phyloP scores from a whole-genome alignment of 352 stramenopile genomes.

The Phytophthora parvispora region DNA sequence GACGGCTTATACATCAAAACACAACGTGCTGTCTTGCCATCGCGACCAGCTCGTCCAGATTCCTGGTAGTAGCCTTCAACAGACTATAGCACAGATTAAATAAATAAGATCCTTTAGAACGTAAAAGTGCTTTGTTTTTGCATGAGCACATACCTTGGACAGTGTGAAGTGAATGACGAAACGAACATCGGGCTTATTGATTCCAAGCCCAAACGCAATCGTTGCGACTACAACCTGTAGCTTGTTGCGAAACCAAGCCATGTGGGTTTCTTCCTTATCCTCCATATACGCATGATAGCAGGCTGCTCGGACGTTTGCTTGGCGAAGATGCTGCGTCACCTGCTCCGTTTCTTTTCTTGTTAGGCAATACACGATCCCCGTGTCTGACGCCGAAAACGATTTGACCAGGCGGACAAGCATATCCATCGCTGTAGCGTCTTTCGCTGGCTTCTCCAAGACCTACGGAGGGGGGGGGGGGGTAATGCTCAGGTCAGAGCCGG shows the following conservation, averaged over 20 bases:
- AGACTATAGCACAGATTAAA: constrained; percentile 68
- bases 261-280: constrained; percentile 76
- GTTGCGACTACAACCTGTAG: constrained; percentile 94
- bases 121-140: too few species aligned
- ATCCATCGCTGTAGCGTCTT: constrained; percentile 57
- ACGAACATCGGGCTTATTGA: constrained; percentile 95
- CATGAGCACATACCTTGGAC: constrained; percentile 58
- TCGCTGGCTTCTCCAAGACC: constrained; percentile 59
- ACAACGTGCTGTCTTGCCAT: constrained; percentile 92
- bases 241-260: constrained; percentile 59
- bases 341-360: constrained; percentile 94
- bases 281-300: constrained; percentile 93
- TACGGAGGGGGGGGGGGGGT: constrained; percentile 3
- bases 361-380: constrained; percentile 95
- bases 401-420: constrained; percentile 86
- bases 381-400: constrained; percentile 57
- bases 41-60: constrained; percentile 95
- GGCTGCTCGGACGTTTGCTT: constrained; percentile 78
- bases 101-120: too few species aligned
- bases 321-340: constrained; percentile 78
- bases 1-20: constrained; percentile 87
- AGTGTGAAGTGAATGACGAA: constrained; percentile 94
- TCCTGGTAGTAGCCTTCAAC: constrained; percentile 99
- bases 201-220: constrained; percentile 96
- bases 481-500: too few species aligned